Base-by-base conservation (phyloP, 2,329 filamentous ascomycete species). In the Thermoascus crustaceus region DNA sequence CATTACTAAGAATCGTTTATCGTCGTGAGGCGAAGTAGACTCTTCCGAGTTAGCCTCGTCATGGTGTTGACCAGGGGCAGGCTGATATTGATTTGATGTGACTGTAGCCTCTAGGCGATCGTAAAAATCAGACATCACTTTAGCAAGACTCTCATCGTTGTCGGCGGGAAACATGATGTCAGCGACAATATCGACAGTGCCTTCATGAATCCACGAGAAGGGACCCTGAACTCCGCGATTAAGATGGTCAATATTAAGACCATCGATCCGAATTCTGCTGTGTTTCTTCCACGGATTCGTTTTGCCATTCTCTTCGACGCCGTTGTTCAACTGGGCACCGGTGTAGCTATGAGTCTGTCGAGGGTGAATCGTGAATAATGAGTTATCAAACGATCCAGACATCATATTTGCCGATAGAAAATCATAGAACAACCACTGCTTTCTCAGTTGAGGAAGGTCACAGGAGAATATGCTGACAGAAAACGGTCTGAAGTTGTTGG, bases 381-480 rank as follows among this genome's bases (percentile, higher is more conserved):
- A 96, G 37, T 91, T 86, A 54, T 98, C 91, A 49, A 85, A 94
- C 1, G 87, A 91, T 2, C 91, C 91, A 8, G 86, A 94, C 77
- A 96, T 94, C 60, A 91, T 89, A 54, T 85, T 95, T 11, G 91
- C 91, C 0, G 85, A 91, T 18, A 98, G 66, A 48, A 98, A 93
- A 59, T 98, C 91, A 66, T 98, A 98, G 59, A 96, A 95, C 0
- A 98, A 72, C 84, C 87, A 98, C 53, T 94, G 89, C 55, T 95
- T 96, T 34, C 91, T 78, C 30, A 98, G 67, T 51, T 91, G 83
- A 1, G 91, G 89, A 24, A 98, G 73, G 53, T 96, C 89, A 59
- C 89, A 95, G 5, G 86, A 91, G 66, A 85, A 98, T 42, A 98
- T 93, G 66, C 88, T 95, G 46, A 94, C 80, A 0, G 87, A 82